Percentiles rank a stretch among this genome's conserved stretches.
These are phyloP conservation scores for Batkoa obscura DNA, from an alignment of 371 early-diverging fungal species.

Conservation along the genomic window DNA sequence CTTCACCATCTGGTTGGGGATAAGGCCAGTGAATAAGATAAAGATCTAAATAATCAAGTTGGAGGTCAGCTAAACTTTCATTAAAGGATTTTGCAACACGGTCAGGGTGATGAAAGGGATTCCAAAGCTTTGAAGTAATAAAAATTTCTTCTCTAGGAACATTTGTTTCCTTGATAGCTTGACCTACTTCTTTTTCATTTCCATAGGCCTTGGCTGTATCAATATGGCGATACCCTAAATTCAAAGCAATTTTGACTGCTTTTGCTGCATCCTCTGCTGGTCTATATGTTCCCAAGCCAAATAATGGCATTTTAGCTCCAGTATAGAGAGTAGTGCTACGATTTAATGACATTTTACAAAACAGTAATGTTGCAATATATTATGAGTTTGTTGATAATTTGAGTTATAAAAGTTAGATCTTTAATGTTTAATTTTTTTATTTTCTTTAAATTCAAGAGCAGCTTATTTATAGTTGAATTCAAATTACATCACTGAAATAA, in stretches of 20 bases:
- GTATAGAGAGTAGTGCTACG: background rate
- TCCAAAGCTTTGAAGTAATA: constrained; percentile 45
- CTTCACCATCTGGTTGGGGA: constrained; percentile 15
- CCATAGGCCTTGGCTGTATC: constrained; percentile 18
- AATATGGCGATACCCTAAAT: constrained; percentile 12
- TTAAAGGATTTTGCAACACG: constrained; percentile 16
- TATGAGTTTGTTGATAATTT: no score
- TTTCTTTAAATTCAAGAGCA: no score
- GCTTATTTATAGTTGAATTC: no score
- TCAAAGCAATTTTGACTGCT: constrained; percentile 3
- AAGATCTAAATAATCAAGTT: constrained; percentile 46
- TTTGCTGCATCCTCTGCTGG: constrained; percentile 1
- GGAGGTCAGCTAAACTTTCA: constrained; percentile 19
- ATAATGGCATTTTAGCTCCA: constrained; percentile 7
- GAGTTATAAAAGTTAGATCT: no score
- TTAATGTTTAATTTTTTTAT: no score
- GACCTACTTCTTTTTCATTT: constrained; percentile 48
- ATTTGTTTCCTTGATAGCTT: constrained; percentile 27
- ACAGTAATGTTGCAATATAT: no score
- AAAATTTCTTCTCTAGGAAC: constrained; percentile 44
- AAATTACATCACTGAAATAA: no score
- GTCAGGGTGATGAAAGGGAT: constrained; percentile 20
- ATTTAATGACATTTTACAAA: constrained; percentile 5
- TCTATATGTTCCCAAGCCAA: constrained; percentile 10
- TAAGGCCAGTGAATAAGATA: constrained; percentile 57